Conservation (phyloP, 306 rosid species). For the Phaseolus lunatus region DNA sequence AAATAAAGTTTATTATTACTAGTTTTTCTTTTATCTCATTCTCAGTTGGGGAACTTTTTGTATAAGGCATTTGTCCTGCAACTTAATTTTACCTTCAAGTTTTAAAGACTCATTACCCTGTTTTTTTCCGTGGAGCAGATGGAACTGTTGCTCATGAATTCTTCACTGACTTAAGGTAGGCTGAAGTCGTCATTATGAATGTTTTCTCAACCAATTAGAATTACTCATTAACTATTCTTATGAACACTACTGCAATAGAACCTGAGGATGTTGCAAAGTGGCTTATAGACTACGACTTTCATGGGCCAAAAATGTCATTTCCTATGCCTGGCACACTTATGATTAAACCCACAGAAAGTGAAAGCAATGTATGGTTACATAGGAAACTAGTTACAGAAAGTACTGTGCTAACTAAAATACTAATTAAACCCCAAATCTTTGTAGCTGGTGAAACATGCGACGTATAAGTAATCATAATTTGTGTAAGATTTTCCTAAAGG, state of each 20-base stretch:
- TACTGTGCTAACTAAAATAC: too few species aligned
- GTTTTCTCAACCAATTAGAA: slow-evolving; percentile 6
- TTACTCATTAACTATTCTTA: slow-evolving; percentile 32
- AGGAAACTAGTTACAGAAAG: not conserved
- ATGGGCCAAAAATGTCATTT: slow-evolving; percentile 98
- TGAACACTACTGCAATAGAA: slow-evolving; percentile 89
- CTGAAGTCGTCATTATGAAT: slow-evolving; percentile 19
- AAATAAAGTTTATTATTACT: slow-evolving; percentile 5
- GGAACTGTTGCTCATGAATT: slow-evolving; percentile 96
- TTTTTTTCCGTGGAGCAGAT: slow-evolving; percentile 96
- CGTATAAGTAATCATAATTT: too few species aligned
- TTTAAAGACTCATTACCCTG: slow-evolving; percentile 73
- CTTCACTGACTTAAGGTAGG: slow-evolving; percentile 90
- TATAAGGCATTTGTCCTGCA: too few species aligned
- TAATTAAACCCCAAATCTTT: too few species aligned
- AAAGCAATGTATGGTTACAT: slow-evolving; percentile 78
- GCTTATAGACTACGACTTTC: slow-evolving; percentile 96
- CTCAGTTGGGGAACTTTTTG: not conserved
- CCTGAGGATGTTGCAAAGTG: slow-evolving; percentile 97
- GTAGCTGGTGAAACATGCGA: too few species aligned
- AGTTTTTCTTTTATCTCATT: slow-evolving; percentile 3
- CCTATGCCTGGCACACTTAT: slow-evolving; percentile 99
- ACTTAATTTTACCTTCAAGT: slow-evolving; percentile 32
- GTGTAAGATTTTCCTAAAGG: too few species aligned
- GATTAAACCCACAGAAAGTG: slow-evolving; percentile 99